A percentile compares a stretch with the other conserved stretches of the same genome.
Evolutionary conservation across 225 moss, liverwort and hornwort genomes (phyloP).

Genomic region (Lunularia cruciata): DNA sequence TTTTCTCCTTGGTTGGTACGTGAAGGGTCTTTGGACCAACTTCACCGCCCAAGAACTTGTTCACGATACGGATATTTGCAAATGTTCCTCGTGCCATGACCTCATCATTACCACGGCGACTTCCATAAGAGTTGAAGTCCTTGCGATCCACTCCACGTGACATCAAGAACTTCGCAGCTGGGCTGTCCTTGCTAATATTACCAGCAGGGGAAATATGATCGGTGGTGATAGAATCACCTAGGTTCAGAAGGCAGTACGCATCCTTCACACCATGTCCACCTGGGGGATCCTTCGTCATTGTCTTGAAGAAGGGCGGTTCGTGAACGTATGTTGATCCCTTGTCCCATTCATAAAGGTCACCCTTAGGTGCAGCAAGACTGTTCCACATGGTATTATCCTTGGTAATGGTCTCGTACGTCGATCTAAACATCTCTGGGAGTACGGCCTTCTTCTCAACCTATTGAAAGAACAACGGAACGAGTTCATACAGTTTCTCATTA

Average conservation of each 20-base stretch:
- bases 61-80: slow-evolving; percentile 91
- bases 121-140: slow-evolving; percentile 97
- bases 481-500: too few relatives aligned
- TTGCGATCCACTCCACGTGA: slow-evolving; percentile 65
- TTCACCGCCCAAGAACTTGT: slow-evolving; percentile 84
- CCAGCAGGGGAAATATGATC: slow-evolving; percentile 99
- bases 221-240: slow-evolving; percentile 96
- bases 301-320: slow-evolving; percentile 86
- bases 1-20: slow-evolving; percentile 71
- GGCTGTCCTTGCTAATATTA: slow-evolving; percentile 89
- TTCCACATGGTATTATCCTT: slow-evolving; percentile 89
- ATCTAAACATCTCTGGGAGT: slow-evolving; percentile 85
- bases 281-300: slow-evolving; percentile 77
- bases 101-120: slow-evolving; percentile 91
- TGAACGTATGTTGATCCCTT: slow-evolving; percentile 81
- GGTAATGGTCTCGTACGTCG: slow-evolving; percentile 80
- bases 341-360: slow-evolving; percentile 88
- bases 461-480: slow-evolving; percentile 3
- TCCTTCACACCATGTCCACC: slow-evolving; percentile 77
- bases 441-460: slow-evolving; percentile 78
- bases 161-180: slow-evolving; percentile 75
- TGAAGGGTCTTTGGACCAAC: slow-evolving; percentile 90
- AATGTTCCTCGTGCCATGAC: slow-evolving; percentile 96
- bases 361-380: slow-evolving; percentile 53
- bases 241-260: slow-evolving; percentile 77